These are phyloP conservation scores for Backusella morwellensis DNA, from an alignment of 192 early-diverging fungal species.

Conservation along the genomic window DNA sequence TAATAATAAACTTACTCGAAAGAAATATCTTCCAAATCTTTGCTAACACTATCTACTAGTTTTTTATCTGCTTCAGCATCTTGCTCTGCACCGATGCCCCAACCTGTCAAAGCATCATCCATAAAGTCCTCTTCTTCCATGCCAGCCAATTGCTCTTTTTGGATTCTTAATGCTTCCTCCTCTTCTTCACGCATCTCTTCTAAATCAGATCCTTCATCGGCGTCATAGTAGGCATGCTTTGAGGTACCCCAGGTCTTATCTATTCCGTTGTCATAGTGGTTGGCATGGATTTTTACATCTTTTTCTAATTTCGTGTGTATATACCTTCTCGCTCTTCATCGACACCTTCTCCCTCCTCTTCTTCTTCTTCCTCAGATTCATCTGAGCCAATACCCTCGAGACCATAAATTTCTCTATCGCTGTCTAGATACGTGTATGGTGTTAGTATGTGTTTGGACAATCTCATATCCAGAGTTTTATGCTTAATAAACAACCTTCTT, in stretches of 20 bases:
- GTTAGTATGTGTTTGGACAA: not conserved
- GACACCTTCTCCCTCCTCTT: conserved; percentile 5
- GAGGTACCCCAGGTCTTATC: conserved; percentile 79
- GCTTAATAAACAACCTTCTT: conserved; percentile 18
- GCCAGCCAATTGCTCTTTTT: conserved; percentile 70
- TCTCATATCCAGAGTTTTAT: no score
- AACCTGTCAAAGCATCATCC: conserved; percentile 57
- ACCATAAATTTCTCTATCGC: conserved; percentile 77
- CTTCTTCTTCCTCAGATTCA: conserved; percentile 36
- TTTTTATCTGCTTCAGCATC: conserved; percentile 48
- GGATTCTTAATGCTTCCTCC: conserved; percentile 83
- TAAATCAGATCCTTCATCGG: conserved; percentile 77
- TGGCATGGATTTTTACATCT: not conserved
- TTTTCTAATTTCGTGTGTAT: not conserved
- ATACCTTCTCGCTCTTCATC: conserved; percentile 25
- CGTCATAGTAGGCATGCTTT: conserved; percentile 80
- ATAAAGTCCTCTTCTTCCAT: conserved; percentile 90
- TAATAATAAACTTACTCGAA: conserved; percentile 34
- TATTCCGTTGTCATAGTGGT: conserved; percentile 17
- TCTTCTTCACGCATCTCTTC: conserved; percentile 86
- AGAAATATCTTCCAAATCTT: conserved; percentile 48
- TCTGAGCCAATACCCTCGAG: conserved; percentile 61
- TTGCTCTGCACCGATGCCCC: conserved; percentile 39
- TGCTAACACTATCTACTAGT: conserved; percentile 47
- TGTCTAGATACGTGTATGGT: conserved; percentile 36